These are phyloP conservation scores for Smallanthus sonchifolius DNA, from an alignment of 129 eudicot genomes.

Conservation along the genomic window DNA sequence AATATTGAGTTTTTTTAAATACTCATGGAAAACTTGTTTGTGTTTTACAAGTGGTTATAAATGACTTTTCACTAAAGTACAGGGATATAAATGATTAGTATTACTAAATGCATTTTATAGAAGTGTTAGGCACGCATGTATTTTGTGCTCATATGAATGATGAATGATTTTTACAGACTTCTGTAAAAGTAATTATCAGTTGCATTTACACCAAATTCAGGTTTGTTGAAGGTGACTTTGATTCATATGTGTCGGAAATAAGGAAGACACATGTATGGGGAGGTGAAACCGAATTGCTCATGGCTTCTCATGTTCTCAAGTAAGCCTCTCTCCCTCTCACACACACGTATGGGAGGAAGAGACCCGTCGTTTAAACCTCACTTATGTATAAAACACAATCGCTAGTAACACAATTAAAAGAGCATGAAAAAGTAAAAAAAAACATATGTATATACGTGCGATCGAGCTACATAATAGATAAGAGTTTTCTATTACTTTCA, in stretches of 20 bases:
- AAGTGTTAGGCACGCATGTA: background rate
- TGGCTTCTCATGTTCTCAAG: constrained; percentile 98
- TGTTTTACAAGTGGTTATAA: background rate
- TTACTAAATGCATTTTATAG: background rate
- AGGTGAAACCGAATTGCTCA: constrained; percentile 93
- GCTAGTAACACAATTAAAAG: background rate
- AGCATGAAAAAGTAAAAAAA: background rate
- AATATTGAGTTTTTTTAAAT: background rate
- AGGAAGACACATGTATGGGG: constrained; percentile 98
- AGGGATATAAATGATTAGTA: background rate
- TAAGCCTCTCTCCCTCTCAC: constrained; percentile 27
- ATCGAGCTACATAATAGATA: background rate
- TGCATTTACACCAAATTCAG: constrained; percentile 28
- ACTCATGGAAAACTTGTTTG: background rate
- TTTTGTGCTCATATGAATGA: background rate
- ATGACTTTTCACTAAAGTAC: background rate
- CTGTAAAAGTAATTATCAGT: background rate
- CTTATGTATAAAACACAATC: background rate
- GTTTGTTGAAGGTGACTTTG: constrained; percentile 95
- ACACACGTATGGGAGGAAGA: background rate
- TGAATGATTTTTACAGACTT: background rate
- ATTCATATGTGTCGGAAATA: constrained; percentile 70
- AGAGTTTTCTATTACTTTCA: background rate
- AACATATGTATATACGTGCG: background rate
- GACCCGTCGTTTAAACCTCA: background rate